These are phyloP conservation scores for Peterozyma xylosa DNA, from an alignment of 805 yeast species.

Conservation along the genomic window DNA sequence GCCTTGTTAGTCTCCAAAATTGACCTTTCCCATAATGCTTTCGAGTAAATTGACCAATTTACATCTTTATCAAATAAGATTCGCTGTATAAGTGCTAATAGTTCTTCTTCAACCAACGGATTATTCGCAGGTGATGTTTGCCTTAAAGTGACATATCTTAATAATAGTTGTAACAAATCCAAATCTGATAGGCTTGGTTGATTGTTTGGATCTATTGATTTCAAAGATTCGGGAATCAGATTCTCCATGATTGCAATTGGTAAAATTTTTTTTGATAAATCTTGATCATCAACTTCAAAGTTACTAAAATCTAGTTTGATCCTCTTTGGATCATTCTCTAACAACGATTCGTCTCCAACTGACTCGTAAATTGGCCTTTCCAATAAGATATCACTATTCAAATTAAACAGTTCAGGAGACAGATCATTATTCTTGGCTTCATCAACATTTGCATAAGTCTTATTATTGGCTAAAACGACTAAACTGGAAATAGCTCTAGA, in stretches of 20 bases:
- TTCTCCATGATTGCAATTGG: constrained; percentile 59
- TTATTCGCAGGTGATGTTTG: constrained; percentile 69
- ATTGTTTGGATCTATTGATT: constrained; percentile 63
- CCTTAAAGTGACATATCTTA: constrained; percentile 55
- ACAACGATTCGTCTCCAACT: constrained; percentile 32
- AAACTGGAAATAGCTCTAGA: constrained; percentile 62
- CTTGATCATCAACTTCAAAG: constrained; percentile 10
- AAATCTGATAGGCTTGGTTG: constrained; percentile 68
- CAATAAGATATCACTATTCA: constrained; percentile 70
- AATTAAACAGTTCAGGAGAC: constrained; percentile 48
- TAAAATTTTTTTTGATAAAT: constrained; percentile 33
- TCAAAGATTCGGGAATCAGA: constrained; percentile 51
- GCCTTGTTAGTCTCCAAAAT: constrained; percentile 72
- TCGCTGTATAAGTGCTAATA: constrained; percentile 69
- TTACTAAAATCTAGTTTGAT: constrained; percentile 31
- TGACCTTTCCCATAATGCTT: constrained; percentile 89
- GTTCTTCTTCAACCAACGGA: constrained; percentile 71
- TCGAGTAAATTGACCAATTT: constrained; percentile 73
- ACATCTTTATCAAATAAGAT: constrained; percentile 49
- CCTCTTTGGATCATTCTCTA: constrained; percentile 27
- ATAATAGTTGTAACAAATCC: constrained; percentile 68
- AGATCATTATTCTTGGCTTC: constrained; percentile 14
- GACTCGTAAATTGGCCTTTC: constrained; percentile 70
- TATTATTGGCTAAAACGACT: constrained; percentile 63
- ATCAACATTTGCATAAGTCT: constrained; percentile 17